These are phyloP conservation scores for Azolla pinnata DNA, from an alignment of 75 land plant genomes.

Conservation along the genomic window DNA sequence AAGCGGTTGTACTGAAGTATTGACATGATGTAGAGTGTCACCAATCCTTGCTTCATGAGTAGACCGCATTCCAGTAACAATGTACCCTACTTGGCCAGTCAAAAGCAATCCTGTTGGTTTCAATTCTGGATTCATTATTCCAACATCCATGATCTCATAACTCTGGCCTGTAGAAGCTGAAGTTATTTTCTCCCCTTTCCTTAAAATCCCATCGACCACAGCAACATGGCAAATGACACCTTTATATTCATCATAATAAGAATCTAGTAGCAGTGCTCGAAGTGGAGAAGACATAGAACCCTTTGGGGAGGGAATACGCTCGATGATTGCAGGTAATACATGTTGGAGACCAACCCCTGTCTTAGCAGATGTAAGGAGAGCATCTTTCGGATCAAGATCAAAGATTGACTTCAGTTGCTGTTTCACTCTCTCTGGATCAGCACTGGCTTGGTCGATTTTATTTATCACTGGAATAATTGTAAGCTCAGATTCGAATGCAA, in stretches of 20 bases:
- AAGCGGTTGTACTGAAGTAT: slow-evolving; percentile 54
- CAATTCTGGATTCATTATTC: slow-evolving; percentile 93
- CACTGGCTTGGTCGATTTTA: slow-evolving; percentile 74
- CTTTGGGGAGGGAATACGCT: slow-evolving; percentile 72
- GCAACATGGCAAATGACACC: slow-evolving; percentile 99
- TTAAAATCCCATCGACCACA: slow-evolving; percentile 75
- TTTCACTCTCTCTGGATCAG: slow-evolving; percentile 95
- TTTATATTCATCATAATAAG: slow-evolving; percentile 92
- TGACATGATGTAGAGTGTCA: slow-evolving; percentile 67
- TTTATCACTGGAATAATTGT: slow-evolving; percentile 59
- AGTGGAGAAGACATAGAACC: slow-evolving; percentile 61
- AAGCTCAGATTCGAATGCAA: slow-evolving; percentile 90
- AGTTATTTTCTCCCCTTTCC: slow-evolving; percentile 80
- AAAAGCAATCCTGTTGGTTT: slow-evolving; percentile 76
- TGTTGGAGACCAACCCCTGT: slow-evolving; percentile 87
- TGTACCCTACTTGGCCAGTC: slow-evolving; percentile 94
- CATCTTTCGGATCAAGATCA: slow-evolving; percentile 3
- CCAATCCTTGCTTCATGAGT: slow-evolving; percentile 94
- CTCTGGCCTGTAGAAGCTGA: slow-evolving; percentile 78
- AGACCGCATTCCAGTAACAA: slow-evolving; percentile 91
- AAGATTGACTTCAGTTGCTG: not conserved
- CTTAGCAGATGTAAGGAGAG: slow-evolving; percentile 67
- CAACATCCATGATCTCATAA: slow-evolving; percentile 86
- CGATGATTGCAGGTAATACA: slow-evolving; percentile 88
- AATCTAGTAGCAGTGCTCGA: slow-evolving; percentile 86